Evolutionary conservation across 2,329 filamentous ascomycete species (phyloP), one percentile per base, ranked within the genome.

Genomic region (Cladosporium sp.): DNA sequence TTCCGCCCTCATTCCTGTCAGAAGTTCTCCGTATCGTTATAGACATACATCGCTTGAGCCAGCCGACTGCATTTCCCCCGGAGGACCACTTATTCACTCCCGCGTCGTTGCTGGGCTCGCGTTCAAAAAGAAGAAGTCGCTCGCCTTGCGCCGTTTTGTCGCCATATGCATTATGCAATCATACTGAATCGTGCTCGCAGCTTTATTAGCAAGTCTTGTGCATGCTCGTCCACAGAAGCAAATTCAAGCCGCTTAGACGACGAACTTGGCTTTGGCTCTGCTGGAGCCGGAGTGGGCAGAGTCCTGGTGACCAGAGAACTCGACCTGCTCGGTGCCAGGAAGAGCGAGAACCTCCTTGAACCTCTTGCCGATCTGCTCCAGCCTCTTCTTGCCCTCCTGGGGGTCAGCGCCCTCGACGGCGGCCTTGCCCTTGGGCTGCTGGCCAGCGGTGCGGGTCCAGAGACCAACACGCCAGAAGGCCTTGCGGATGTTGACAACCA

Each of bases 401-500:
- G 67, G 68, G 61, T 74, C 72, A 14, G 62, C 71, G 29, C 68
- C 70, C 58, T 71, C 71, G 33, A 71, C 70, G 60, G 55, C 65
- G 21, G 65, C 66, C 69, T 92, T 88, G 71, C 90, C 91, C 83
- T 94, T 93, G 72, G 89, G 90, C 64, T 89, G 89, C 53, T 91
- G 87, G 71, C 91, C 90, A 64, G 92, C 92, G 66, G 93, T 96
- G 75, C 93, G 91, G 69, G 95, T 99, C 95, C 96, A 99, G 73
- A 98, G 88, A 77, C 94, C 93, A 72, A 99, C 91, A 83, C 95
- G 91, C 86, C 93, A 99, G 84, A 99, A 98, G 61, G 91, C 93
- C 84, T 97, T 97, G 80, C 95, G 91, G 67, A 99, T 94, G 80
- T 99, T 99, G 83, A 98, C 93, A 29, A 99, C 95, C 37, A 99